Conservation (phyloP, 129 eudicot species). For the Saposhnikovia divaricata region DNA sequence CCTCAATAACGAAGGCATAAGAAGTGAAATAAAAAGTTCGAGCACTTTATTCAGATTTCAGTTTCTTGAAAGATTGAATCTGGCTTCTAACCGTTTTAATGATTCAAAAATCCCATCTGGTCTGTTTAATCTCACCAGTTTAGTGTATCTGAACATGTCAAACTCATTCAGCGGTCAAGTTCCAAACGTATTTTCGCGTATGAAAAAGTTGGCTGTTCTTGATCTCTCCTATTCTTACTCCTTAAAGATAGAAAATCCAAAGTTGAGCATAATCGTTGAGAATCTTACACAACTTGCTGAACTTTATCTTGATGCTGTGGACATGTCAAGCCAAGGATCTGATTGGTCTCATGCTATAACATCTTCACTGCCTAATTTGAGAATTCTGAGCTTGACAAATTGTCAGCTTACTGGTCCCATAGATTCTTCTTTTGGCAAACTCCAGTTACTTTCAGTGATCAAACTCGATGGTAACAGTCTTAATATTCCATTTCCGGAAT, state of each 20-base stretch:
- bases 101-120: conserved; percentile 17
- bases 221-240: conserved; percentile 35
- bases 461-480: conserved; percentile 6
- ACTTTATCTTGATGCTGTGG: conserved; percentile 49
- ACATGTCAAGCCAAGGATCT: conserved; percentile 27
- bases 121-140: conserved; percentile 16
- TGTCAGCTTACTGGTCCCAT: conserved; percentile 20
- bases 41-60: conserved; percentile 18
- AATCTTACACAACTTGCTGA: conserved; percentile 30
- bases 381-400: conserved; percentile 22
- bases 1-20: conserved; percentile 5
- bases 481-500: conserved; percentile 8
- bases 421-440: conserved; percentile 6
- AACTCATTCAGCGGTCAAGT: conserved; percentile 43
- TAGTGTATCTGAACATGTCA: conserved; percentile 25
- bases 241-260: conserved; percentile 33
- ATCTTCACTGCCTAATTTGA: conserved; percentile 35
- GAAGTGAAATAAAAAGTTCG: neutral
- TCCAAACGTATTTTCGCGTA: conserved; percentile 39
- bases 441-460: conserved; percentile 11
- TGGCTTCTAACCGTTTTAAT: conserved; percentile 17
- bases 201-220: conserved; percentile 40
- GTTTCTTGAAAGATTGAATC: conserved; percentile 20
- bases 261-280: conserved; percentile 30
- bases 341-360: conserved; percentile 44